These are phyloP conservation scores for Xylaria sp. DNA, from an alignment of 2,329 filamentous ascomycete genomes.

Conservation along the genomic window DNA sequence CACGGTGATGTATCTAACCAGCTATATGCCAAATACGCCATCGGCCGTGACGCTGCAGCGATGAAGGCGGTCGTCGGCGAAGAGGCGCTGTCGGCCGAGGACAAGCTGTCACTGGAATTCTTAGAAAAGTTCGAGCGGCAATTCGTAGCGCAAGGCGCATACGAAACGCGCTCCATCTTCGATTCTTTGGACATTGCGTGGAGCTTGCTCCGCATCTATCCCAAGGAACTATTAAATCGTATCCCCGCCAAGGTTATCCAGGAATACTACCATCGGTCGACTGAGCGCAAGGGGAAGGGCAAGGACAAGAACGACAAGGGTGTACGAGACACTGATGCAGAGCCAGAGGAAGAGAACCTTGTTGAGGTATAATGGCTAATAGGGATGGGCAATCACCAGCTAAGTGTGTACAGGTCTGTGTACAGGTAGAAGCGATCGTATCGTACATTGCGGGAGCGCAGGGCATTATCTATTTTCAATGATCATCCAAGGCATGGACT, in stretches of 20 bases:
- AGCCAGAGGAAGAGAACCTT: conserved; percentile 60
- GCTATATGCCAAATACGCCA: conserved; percentile 99
- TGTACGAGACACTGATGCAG: conserved; percentile 50
- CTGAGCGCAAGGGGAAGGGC: conserved; percentile 67
- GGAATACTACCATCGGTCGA: conserved; percentile 78
- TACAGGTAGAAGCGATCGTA: conserved; percentile 34
- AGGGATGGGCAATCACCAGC: conserved; percentile 12
- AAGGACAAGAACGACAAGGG: conserved; percentile 53
- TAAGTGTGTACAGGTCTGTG: conserved; percentile 37
- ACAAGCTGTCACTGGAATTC: conserved; percentile 98
- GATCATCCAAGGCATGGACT: conserved; percentile 33
- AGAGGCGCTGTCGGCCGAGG: conserved; percentile 91
- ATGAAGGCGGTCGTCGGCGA: conserved; percentile 99
- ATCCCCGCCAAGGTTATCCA: conserved; percentile 83
- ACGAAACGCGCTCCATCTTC: conserved; percentile 89
- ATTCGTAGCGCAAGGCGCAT: conserved; percentile 90
- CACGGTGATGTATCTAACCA: conserved; percentile 99
- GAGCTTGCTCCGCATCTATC: conserved; percentile 95
- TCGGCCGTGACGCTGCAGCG: conserved; percentile 94
- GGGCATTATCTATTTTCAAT: conserved; percentile 18
- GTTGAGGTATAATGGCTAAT: conserved; percentile 59
- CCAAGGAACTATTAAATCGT: conserved; percentile 97
- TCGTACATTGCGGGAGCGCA: conserved; percentile 34
- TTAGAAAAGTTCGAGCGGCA: conserved; percentile 97
- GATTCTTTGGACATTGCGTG: conserved; percentile 96